phyloP scores from a whole-genome alignment of 2,329 filamentous ascomycete genomes.

The Purpureocillium takamizusanense region DNA sequence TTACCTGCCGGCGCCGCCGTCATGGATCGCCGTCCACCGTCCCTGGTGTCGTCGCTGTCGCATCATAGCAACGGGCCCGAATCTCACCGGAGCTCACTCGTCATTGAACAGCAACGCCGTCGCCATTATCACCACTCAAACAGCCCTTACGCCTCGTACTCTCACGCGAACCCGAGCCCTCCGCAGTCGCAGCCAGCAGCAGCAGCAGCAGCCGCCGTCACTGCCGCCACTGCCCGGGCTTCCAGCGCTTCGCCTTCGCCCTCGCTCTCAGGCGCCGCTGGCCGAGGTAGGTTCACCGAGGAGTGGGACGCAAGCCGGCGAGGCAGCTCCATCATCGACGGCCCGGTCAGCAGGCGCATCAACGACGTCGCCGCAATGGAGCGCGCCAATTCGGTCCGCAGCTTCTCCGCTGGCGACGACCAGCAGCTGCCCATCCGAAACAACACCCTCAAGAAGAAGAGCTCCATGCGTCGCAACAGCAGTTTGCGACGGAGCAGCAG shows the following conservation, averaged over 20 bases:
- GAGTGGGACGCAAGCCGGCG: constrained; percentile 63
- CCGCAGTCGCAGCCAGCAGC: too few species aligned
- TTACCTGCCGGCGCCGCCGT: constrained; percentile 13
- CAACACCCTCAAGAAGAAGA: constrained; percentile 84
- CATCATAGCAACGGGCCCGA: constrained; percentile 8
- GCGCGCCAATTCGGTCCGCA: constrained; percentile 52
- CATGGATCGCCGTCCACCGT: constrained; percentile 19
- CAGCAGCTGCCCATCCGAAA: constrained; percentile 33
- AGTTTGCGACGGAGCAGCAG: constrained; percentile 76
- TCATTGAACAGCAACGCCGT: constrained; percentile 6
- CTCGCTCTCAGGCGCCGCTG: constrained; percentile 1
- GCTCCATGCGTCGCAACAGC: constrained; percentile 61
- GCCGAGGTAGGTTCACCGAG: constrained; percentile 51
- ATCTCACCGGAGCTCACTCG: constrained; percentile 7
- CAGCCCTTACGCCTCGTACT: not conserved
- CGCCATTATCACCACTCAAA: constrained; percentile 4
- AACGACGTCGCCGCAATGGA: constrained; percentile 33
- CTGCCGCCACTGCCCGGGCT: too few species aligned
- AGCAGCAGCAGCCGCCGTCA: too few species aligned
- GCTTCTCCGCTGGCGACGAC: constrained; percentile 38
- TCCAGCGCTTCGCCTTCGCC: not conserved
- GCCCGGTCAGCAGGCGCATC: constrained; percentile 17
- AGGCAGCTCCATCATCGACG: constrained; percentile 54
- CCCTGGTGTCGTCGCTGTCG: constrained; percentile 12
- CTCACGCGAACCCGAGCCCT: not conserved